These are phyloP conservation scores for Cyclotella kingstonii DNA, from an alignment of 108 stramenopile genomes.

Conservation along the genomic window DNA sequence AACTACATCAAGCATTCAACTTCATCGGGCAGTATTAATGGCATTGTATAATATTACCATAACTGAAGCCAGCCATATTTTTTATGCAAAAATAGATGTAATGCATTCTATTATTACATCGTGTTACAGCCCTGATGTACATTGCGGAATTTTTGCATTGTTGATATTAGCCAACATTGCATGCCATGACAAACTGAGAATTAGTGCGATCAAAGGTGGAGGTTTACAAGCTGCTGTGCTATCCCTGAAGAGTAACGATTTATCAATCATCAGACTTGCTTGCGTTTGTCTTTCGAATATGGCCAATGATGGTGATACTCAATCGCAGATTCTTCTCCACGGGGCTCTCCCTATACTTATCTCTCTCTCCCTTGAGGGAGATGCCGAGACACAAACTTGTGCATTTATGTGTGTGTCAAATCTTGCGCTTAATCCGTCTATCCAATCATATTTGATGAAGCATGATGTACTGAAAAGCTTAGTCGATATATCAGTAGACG, in stretches of 20 bases:
- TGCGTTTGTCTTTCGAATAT: slow-evolving; percentile 75
- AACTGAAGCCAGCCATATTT: slow-evolving; percentile 43
- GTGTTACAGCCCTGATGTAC: slow-evolving; percentile 48
- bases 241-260: slow-evolving; percentile 57
- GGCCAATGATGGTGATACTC: slow-evolving; percentile 59
- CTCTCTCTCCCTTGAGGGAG: slow-evolving; percentile 43
- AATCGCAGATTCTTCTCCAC: slow-evolving; percentile 75
- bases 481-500: slow-evolving; percentile 25
- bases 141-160: slow-evolving; percentile 64
- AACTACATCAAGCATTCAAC: no score
- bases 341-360: slow-evolving; percentile 50
- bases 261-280: slow-evolving; percentile 55
- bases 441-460: slow-evolving; percentile 37
- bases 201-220: slow-evolving; percentile 51
- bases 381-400: slow-evolving; percentile 15
- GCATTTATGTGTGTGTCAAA: slow-evolving; percentile 70
- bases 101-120: slow-evolving; percentile 49
- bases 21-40: slow-evolving; percentile 55
- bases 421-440: slow-evolving; percentile 68
- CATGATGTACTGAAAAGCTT: slow-evolving; percentile 51
- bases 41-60: slow-evolving; percentile 60
- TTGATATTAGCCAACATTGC: slow-evolving; percentile 75
- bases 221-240: slow-evolving; percentile 70
- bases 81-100: slow-evolving; percentile 39
- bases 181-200: slow-evolving; percentile 62